Evolutionary conservation across 805 yeast species (phyloP), one percentile per base, ranked within the genome.

Genomic region (Vanderwaltozyma yarrowii): DNA sequence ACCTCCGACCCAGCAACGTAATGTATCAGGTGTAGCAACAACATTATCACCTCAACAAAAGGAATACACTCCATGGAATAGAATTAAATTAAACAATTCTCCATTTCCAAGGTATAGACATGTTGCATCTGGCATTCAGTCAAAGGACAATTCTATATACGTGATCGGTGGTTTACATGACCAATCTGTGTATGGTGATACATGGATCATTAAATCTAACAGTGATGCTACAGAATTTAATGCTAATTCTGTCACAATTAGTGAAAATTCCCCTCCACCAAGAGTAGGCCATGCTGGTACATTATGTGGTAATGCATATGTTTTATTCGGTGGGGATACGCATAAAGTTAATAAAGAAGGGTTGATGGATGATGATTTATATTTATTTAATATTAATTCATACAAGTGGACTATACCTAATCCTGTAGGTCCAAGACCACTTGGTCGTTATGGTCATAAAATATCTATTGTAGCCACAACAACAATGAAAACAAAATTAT

Each of bases 21-120:
- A 49, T 35, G 52, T 56, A 1, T 54, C 60, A 5, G 56, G 58
- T 21, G 56, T 57, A 12, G 46, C 61, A 18, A 35, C 50, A 31
- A 44, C 52, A 18, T 28, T 52, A 25, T 30, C 35, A n/a, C 32
- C 37, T 26, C 47, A 45, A 26, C 50, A 51, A 33, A 36, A 46
- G 14, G 51, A 46, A 29, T 47, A 55, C 29, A 65, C 77, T 0
- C 87, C 88, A 1, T 83, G 92, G 94, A 67, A 65, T 36, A 66
- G 80, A 45, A 70, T 73, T 45, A 78, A 76, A 51, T 61, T 83
- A 13, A 65, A 65, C 41, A 72, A 76, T 46, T 82, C 92, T 2
- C 98, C 97, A 1, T 87, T 89, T 54, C 97, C 99, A 3, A 74
- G 98, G 32, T 87, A 86, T 57, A 80, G 96, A 49, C 97, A 89